These are phyloP conservation scores for Ormosia emarginata DNA, from an alignment of 306 rosid species.

Conservation along the genomic window DNA sequence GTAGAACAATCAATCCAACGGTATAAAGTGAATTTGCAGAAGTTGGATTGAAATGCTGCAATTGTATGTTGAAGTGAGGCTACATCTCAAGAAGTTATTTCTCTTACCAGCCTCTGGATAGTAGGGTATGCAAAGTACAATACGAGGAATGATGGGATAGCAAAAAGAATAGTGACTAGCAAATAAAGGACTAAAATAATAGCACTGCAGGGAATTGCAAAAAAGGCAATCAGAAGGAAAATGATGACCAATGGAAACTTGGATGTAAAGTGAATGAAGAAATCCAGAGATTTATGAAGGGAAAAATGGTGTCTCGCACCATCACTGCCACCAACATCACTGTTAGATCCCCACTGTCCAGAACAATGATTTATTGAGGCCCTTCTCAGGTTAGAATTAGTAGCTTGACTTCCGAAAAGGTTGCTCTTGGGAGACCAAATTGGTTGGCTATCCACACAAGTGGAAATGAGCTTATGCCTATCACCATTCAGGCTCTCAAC, in stretches of 20 bases:
- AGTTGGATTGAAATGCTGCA: slow-evolving; percentile 8
- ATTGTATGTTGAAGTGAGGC: slow-evolving; percentile 8
- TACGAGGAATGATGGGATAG: slow-evolving; percentile 72
- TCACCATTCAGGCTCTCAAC: slow-evolving; percentile 87
- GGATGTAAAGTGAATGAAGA: slow-evolving; percentile 67
- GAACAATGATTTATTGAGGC: slow-evolving; percentile 29
- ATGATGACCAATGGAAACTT: slow-evolving; percentile 70
- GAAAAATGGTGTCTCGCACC: slow-evolving; percentile 47
- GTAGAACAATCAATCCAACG: slow-evolving; percentile 14
- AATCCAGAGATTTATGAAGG: slow-evolving; percentile 69
- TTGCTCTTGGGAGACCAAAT: slow-evolving; percentile 35
- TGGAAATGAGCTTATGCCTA: slow-evolving; percentile 46
- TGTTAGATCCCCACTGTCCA: slow-evolving; percentile 32
- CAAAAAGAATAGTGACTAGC: slow-evolving; percentile 70
- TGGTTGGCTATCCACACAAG: slow-evolving; percentile 49
- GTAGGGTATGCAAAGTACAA: slow-evolving; percentile 77
- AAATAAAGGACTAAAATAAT: slow-evolving; percentile 68
- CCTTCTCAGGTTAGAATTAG: slow-evolving; percentile 49
- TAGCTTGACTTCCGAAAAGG: slow-evolving; percentile 46
- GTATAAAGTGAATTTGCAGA: background rate
- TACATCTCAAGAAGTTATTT: slow-evolving; percentile 62
- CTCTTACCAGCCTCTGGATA: slow-evolving; percentile 65
- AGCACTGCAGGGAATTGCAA: slow-evolving; percentile 69
- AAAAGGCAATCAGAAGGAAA: slow-evolving; percentile 67
- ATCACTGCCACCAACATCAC: slow-evolving; percentile 23